Base-by-base conservation (phyloP, 805 yeast species). In the Ogataea allantospora region DNA sequence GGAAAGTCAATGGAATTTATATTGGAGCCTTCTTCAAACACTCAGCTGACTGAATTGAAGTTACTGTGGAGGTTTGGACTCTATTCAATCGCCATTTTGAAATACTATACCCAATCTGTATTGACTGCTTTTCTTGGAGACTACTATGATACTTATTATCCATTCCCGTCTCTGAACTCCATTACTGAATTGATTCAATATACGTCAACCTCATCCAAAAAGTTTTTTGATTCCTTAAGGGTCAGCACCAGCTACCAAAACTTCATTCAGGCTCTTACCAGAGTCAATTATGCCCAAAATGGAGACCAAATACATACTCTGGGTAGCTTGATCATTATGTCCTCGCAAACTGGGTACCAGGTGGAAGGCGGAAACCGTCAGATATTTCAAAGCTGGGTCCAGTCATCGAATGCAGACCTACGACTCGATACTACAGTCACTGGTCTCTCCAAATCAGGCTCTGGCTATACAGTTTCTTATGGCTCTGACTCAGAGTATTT, bases 341-440 rank as follows among this genome's bases (percentile, higher is more conserved):
- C 71, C 2, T 68, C 74, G 0, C 54, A 54, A 2, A 62, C 57
- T 9, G 65, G 66, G 2, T 38, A 45, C 8, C 46, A 55, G 4
- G 63, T 73, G 3, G 47, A 52, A 3, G 77, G 77, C 5, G 78
- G 78, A 5, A 73, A 72, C 44, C 66, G 58, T 49, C 55, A 54
- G 37, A 64, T 73, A 12, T 73, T 73, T 47, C 65, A 66, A 18
- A 49, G 48, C 5, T 66, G 71, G 57, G 44, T 68, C n/a, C 43
- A 59, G 2, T 27, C 28, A 3, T 63, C 76, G 0, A 45, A 39
- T 1, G 73, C 77, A 0, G 40, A 33, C 2, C 38, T 71, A 21
- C 25, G 20, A 2, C 47, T 71, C 24, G 47, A 54, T 26, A 49
- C 66, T 6, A 30, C 39, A 2, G 73, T 72, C 6, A 25, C 40